Evolutionary conservation across 768 basidiomycete species (phyloP).

Genomic region (Pulveroboletus ravenelii): DNA sequence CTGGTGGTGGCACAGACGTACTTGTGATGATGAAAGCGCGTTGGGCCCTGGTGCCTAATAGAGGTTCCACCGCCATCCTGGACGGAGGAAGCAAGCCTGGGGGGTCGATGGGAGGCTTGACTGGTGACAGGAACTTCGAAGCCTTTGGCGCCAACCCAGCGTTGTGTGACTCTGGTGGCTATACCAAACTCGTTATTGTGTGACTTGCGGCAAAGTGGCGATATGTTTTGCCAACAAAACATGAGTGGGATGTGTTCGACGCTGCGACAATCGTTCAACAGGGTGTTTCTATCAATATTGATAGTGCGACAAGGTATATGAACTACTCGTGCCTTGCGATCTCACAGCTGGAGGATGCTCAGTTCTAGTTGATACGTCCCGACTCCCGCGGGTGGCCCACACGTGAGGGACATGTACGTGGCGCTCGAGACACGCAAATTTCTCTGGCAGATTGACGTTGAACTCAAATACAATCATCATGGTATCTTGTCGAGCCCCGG

Average conservation of each 20-base stretch:
- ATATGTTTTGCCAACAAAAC: too few species aligned
- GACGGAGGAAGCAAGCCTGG: slow-evolving; percentile 13
- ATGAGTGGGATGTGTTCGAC: too few species aligned
- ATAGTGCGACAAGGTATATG: background rate
- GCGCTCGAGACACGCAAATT: too few species aligned
- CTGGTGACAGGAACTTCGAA: slow-evolving; percentile 8
- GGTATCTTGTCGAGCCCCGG: background rate
- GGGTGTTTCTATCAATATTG: background rate
- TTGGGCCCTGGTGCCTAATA: slow-evolving; percentile 71
- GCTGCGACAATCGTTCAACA: slow-evolving; percentile 32
- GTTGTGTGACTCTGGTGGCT: slow-evolving; percentile 12
- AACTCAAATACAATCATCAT: background rate
- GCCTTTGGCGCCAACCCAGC: background rate
- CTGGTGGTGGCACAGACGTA: slow-evolving; percentile 32
- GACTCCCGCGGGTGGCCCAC: too few species aligned
- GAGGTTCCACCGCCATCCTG: slow-evolving; percentile 65
- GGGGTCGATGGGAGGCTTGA: slow-evolving; percentile 6
- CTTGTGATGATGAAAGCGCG: slow-evolving; percentile 67
- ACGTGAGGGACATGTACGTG: too few species aligned
- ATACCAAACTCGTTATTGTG: slow-evolving; percentile 1
- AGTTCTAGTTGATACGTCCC: too few species aligned
- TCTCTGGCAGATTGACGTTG: background rate
- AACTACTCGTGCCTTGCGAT: background rate
- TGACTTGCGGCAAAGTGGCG: too few species aligned
- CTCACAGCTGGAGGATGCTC: background rate